Percentiles rank a stretch among this genome's conserved stretches.
These are phyloP conservation scores for Cinchona pubescens DNA, from an alignment of 257 asterid species.

Conservation along the genomic window DNA sequence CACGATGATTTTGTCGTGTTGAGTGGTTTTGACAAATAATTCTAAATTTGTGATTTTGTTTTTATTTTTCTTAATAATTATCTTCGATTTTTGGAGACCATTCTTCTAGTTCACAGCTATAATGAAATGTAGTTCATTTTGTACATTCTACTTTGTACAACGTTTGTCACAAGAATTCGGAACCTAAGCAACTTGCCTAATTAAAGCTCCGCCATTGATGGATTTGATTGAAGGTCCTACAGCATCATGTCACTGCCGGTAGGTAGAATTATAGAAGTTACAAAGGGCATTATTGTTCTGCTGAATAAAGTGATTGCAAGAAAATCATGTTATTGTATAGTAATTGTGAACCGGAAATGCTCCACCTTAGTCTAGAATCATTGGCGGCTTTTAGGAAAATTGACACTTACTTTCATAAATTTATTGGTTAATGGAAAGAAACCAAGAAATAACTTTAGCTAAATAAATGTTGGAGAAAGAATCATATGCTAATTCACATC, in stretches of 20 bases:
- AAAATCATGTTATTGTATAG: not conserved
- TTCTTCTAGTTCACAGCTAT: no score
- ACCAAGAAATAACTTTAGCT: not conserved
- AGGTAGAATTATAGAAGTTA: not conserved
- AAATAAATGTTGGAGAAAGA: not conserved
- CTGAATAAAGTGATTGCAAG: constrained; percentile 2
- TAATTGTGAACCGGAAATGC: constrained; percentile 2
- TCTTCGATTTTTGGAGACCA: no score
- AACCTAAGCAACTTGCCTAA: no score
- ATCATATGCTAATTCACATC: no score
- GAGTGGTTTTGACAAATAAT: no score
- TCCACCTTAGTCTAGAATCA: not conserved
- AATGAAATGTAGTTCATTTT: no score
- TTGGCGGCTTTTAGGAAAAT: not conserved
- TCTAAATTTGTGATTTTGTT: no score
- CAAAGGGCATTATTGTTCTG: not conserved
- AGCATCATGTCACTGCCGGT: not conserved
- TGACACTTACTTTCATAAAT: not conserved
- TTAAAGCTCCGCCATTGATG: not conserved
- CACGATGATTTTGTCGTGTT: no score
- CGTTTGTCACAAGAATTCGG: no score
- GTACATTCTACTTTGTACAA: no score
- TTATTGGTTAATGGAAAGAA: not conserved
- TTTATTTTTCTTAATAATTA: no score
- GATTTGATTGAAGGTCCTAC: constrained; percentile 9